Percentiles rank a stretch among this genome's conserved stretches.
Evolutionary conservation across 495 filamentous ascomycete species (phyloP).

Genomic region (Neurospora sp.): DNA sequence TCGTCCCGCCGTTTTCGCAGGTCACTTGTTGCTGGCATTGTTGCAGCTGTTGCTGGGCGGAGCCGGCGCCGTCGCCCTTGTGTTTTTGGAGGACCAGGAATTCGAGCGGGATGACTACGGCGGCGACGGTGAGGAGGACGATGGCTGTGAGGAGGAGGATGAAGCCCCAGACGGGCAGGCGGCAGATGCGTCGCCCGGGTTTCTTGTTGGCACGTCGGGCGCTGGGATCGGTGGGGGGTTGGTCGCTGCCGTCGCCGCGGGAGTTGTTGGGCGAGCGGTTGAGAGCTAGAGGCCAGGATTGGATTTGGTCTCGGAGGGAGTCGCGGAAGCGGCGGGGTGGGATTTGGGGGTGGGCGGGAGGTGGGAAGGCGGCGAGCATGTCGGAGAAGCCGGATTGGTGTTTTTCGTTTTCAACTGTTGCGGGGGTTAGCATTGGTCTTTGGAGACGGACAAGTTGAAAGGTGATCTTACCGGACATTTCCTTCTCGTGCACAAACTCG

Average conservation of each 20-base stretch:
- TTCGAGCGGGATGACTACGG: constrained; percentile 77
- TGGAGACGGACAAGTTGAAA: neutral
- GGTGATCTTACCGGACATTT: constrained; percentile 24
- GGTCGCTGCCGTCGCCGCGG: constrained; percentile 16
- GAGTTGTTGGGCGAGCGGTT: constrained; percentile 17
- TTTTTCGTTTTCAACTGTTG: constrained; percentile 30
- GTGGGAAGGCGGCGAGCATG: constrained; percentile 86
- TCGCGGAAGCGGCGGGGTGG: constrained; percentile 40
- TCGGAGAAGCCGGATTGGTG: constrained; percentile 63
- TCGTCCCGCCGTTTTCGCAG: constrained; percentile 77
- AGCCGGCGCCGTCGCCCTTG: constrained; percentile 21
- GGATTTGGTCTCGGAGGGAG: constrained; percentile 24
- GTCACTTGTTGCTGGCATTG: constrained; percentile 43
- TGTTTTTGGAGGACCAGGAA: constrained; percentile 56
- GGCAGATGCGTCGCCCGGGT: constrained; percentile 48
- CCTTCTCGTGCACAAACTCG: constrained; percentile 25
- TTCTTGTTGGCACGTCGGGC: constrained; percentile 6
- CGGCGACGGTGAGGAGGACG: constrained; percentile 70
- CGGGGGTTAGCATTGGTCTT: constrained; percentile 21
- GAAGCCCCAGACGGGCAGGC: constrained; percentile 74
- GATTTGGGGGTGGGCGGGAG: constrained; percentile 50
- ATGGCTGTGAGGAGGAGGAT: constrained; percentile 56
- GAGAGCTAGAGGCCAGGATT: constrained; percentile 33
- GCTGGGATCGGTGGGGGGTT: constrained; percentile 10
- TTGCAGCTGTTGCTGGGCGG: constrained; percentile 23